Evolutionary conservation across 768 basidiomycete species (phyloP), one percentile per base, ranked within the genome.

Genomic region (Suillus bovinus): DNA sequence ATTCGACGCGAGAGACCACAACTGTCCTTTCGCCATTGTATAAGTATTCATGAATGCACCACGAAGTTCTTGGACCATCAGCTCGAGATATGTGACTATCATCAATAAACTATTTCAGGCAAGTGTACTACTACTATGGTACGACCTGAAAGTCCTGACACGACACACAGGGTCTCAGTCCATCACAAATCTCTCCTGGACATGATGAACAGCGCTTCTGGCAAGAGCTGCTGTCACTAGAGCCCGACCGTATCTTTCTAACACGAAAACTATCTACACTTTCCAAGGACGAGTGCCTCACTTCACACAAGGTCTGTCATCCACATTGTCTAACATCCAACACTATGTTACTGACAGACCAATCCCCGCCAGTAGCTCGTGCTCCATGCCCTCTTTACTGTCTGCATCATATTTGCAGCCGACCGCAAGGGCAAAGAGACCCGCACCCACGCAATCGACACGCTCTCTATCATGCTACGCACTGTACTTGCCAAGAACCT

Each of bases 401-500:
- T 73, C 29, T 88, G 85, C 64, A 67, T 85, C 44, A 62, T 64
- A 10, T 75, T 79, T 59, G 76, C 79, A 11, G 78, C 73, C 24
- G 72, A 68, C n/a, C 67, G 69, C 11, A 65, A 71, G 33, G 71
- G 55, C 71, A 76, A 22, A 17, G 59, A 36, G 22, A 41, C 66
- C 11, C 66, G 70, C 8, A 22, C 64, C 20, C 80, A 84, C 64
- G 82, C 87, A 4, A 64, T 88, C 17, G 79, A 84, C 65, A 85
- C 84, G 1, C 71, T 88, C 39, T 73, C 79, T 0, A 72, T 85
- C 16, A 36, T 85, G 4, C 68, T 82, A 24, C 79, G 81, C 11
- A 76, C 77, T 59, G 69, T 87, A 20, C 74, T 90, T 58, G 76
- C 76, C 41, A 89, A 89, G 73, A 82, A 83, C 59, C 70, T 85